Evolutionary conservation across 306 rosid species (phyloP), one percentile per base, ranked within the genome.

Genomic region (Vicia sativa): DNA sequence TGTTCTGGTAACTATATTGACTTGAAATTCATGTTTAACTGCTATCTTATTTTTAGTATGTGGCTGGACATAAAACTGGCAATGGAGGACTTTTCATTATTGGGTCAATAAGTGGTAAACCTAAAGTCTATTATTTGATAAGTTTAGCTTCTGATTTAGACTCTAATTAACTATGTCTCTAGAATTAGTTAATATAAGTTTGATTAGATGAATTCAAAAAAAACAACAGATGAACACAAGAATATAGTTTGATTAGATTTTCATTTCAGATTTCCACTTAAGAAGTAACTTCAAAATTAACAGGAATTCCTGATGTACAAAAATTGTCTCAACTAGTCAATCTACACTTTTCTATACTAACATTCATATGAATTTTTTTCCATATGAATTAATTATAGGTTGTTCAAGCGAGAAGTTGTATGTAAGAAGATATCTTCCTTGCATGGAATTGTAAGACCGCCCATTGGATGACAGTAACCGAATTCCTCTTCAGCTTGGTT

Each of bases 381-480:
- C 0, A 9, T 34, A 34, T 34, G 38, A 34, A 62, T 62, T 25
- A 52, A 25, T 41, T 63, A 79, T 56, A 8, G 39, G 44, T 28
- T 3, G 3, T 42, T 70, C 55, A 81, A 38, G 46, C 39, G 5
- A 11, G 86, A 82, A 61, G 60, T 57, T 59, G 81, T 54, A 14
- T 57, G 80, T n/a, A 63, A 39, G 79, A 83, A 83, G 15, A 75
- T 3, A 12, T 78, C 71, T 43, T 87, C 81, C 23, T 67, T 59
- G 80, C 84, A 82, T 9, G 83, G 86, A 29, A 80, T 78, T 45
- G 86, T 80, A 48, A 82, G 70, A 31, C 83, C 83, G 9, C 83
- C 83, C 38, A 34, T 34, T 34, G 38, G 9, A 34, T 34, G 38
- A 34, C 2, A 34, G 38, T 34, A 34, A 34, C 38, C 38, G 8